Conservation (phyloP, 495 filamentous ascomycete genomes). For the Letharia columbiana region DNA sequence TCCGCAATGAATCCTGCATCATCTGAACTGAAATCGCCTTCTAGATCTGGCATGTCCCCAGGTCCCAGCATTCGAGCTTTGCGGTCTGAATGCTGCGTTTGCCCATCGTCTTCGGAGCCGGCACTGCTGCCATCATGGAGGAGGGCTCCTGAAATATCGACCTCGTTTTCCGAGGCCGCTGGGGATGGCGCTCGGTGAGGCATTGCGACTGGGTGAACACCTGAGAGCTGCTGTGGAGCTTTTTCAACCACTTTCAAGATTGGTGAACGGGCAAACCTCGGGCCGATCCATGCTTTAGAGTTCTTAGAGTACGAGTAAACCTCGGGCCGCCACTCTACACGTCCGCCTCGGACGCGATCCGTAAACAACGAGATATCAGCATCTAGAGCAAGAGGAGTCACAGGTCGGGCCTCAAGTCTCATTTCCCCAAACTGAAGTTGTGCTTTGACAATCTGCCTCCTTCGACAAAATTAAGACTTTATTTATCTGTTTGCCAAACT, state of each 20-base stretch:
- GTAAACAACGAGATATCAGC: conserved; percentile 9
- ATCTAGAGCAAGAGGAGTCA: not conserved
- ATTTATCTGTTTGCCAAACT: no score
- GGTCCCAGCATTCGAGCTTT: conserved; percentile 25
- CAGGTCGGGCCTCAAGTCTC: no score
- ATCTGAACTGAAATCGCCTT: conserved; percentile 52
- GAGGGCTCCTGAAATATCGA: conserved; percentile 79
- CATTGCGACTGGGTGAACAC: conserved; percentile 30
- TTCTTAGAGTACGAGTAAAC: no score
- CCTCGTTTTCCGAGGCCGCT: conserved; percentile 76
- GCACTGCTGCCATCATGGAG: conserved; percentile 53
- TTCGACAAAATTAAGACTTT: no score
- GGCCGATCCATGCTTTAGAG: not conserved
- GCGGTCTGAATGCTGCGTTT: conserved; percentile 30
- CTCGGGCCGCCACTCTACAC: conserved; percentile 18
- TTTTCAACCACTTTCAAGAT: not conserved
- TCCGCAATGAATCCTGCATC: conserved; percentile 87
- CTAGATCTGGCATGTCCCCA: conserved; percentile 37
- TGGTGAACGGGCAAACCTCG: not conserved
- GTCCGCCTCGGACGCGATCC: conserved; percentile 8
- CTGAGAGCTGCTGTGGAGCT: not conserved
- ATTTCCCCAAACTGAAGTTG: no score
- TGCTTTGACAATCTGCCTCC: no score
- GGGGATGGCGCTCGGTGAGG: conserved; percentile 65
- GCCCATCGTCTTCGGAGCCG: conserved; percentile 32